phyloP scores from a whole-genome alignment of 345 rosid genomes.

The Raphanus sativus region DNA sequence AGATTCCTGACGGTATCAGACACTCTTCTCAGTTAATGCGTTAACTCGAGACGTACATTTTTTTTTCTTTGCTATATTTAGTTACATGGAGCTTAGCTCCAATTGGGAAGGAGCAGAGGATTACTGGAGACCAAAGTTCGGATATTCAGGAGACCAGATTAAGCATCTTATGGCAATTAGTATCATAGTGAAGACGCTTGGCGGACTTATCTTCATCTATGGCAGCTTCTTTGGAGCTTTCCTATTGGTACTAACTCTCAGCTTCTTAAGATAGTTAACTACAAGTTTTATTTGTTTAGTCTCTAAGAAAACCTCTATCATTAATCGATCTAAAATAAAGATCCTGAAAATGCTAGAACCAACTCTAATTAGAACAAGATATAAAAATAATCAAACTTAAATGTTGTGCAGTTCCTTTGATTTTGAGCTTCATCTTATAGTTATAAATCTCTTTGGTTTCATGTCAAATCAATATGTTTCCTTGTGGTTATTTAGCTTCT shows the following conservation, averaged over 20 bases:
- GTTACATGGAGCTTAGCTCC: slow-evolving; percentile 28
- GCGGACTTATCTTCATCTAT: slow-evolving; percentile 38
- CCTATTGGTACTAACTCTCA: slow-evolving; percentile 28
- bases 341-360: neutral
- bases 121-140: slow-evolving; percentile 34
- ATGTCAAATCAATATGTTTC: neutral
- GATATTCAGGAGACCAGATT: slow-evolving; percentile 36
- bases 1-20: neutral
- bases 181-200: slow-evolving; percentile 32
- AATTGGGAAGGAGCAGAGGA: slow-evolving; percentile 28
- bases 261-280: neutral
- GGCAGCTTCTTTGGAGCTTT: slow-evolving; percentile 43
- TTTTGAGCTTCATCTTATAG: neutral
- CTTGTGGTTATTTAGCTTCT: slow-evolving; percentile 23
- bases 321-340: too few species aligned
- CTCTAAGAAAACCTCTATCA: neutral
- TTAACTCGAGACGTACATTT: neutral
- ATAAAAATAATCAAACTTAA: too few species aligned
- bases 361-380: neutral
- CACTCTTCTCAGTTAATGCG: neutral
- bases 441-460: neutral
- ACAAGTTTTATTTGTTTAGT: neutral
- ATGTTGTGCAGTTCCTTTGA: neutral
- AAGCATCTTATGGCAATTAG: slow-evolving; percentile 32
- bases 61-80: neutral